Percentiles rank a stretch among this genome's conserved stretches.
These are phyloP conservation scores for Tulasnella calospora DNA, from an alignment of 768 basidiomycete species.

Conservation along the genomic window DNA sequence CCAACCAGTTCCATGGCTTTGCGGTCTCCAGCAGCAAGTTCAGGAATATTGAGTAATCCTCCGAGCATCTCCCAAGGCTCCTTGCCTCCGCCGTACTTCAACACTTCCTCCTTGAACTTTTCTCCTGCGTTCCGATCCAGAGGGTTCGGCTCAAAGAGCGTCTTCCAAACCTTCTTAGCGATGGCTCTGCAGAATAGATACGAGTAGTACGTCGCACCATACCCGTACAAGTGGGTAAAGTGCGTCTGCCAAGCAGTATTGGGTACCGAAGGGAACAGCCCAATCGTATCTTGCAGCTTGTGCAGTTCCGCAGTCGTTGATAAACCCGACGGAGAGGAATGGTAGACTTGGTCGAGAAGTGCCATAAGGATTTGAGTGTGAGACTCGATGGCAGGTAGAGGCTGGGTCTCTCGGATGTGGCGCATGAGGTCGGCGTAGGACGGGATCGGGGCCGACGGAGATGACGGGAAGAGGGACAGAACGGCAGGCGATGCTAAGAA, in stretches of 20 bases:
- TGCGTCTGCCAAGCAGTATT: slow-evolving; percentile 93
- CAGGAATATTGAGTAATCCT: slow-evolving; percentile 56
- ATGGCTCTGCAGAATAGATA: slow-evolving; percentile 96
- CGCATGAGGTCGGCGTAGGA: slow-evolving; percentile 22
- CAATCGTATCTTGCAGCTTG: slow-evolving; percentile 58
- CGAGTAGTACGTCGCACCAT: slow-evolving; percentile 96
- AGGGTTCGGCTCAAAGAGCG: slow-evolving; percentile 64
- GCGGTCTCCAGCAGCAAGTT: slow-evolving; percentile 65
- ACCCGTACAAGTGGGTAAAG: slow-evolving; percentile 92
- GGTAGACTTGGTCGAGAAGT: slow-evolving; percentile 82
- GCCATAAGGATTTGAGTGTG: slow-evolving; percentile 88
- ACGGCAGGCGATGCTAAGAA: slow-evolving; percentile 83
- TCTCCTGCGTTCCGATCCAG: slow-evolving; percentile 73
- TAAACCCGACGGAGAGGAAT: slow-evolving; percentile 62
- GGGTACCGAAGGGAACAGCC: slow-evolving; percentile 74
- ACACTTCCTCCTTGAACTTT: slow-evolving; percentile 66
- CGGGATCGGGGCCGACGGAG: slow-evolving; percentile 24
- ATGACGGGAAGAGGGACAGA: slow-evolving; percentile 61
- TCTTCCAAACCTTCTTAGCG: slow-evolving; percentile 82
- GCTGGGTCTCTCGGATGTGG: slow-evolving; percentile 3
- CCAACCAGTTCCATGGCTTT: slow-evolving; percentile 89
- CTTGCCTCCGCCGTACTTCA: slow-evolving; percentile 79
- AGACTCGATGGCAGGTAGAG: slow-evolving; percentile 63
- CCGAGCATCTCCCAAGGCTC: slow-evolving; percentile 95
- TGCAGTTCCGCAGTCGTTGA: slow-evolving; percentile 67